These are phyloP conservation scores for Agarophyton chilense DNA, from an alignment of 23 red algal genomes.

Conservation along the genomic window DNA sequence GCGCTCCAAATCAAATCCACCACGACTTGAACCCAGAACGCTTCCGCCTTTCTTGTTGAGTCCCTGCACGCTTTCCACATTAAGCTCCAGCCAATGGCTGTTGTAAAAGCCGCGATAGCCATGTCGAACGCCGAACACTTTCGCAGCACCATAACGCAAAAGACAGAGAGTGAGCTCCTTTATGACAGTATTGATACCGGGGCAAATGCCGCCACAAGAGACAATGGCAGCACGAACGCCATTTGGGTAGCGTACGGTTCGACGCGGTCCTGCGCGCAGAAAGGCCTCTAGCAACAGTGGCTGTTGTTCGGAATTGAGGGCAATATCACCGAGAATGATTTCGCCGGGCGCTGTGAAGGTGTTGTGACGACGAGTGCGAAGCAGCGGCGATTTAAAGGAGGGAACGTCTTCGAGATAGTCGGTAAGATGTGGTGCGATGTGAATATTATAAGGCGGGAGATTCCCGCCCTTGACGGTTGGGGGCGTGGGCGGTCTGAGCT, in stretches of 20 bases:
- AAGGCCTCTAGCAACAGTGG: constrained; percentile 42
- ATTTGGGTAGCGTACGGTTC: constrained; percentile 51
- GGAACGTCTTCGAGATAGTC: constrained; percentile 33
- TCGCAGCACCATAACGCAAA: constrained; percentile 76
- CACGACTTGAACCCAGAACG: constrained; percentile 80
- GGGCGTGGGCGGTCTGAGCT: background rate
- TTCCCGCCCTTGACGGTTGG: background rate
- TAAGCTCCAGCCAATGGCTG: constrained; percentile 66
- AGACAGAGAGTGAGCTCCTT: constrained; percentile 74
- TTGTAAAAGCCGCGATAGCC: constrained; percentile 97
- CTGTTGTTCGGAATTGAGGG: background rate
- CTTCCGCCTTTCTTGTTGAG: constrained; percentile 89
- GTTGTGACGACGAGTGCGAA: constrained; percentile 4
- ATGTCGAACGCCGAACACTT: constrained; percentile 81
- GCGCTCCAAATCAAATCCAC: constrained; percentile 79
- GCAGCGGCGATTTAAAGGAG: constrained; percentile 7
- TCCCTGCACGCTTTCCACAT: constrained; percentile 59
- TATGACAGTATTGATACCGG: constrained; percentile 95
- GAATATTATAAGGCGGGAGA: constrained; percentile 12
- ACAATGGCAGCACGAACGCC: constrained; percentile 89
- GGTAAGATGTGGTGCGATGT: constrained; percentile 11
- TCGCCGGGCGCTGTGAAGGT: constrained; percentile 30
- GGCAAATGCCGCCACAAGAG: constrained; percentile 89
- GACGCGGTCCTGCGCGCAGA: constrained; percentile 77
- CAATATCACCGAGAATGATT: constrained; percentile 36